A percentile compares a stretch with the other conserved stretches of the same genome.
Evolutionary conservation across 2,329 filamentous ascomycete genomes (phyloP).

Genomic region (Huntiella moniliformis): DNA sequence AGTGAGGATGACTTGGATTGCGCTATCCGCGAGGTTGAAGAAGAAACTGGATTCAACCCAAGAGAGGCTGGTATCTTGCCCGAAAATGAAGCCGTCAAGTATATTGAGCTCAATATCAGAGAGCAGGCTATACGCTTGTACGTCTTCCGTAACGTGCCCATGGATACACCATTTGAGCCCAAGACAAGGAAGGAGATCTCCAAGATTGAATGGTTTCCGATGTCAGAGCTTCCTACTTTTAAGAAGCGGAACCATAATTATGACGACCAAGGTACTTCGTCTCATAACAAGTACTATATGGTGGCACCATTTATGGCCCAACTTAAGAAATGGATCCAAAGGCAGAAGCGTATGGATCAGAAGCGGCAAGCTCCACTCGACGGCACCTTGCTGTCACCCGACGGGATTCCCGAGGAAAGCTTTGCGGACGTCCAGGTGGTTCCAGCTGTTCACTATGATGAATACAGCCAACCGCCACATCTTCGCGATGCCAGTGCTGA

Average conservation of each 20-base stretch:
- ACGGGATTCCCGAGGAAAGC: slow-evolving; percentile 28
- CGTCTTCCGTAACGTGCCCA: slow-evolving; percentile 74
- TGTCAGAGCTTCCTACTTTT: slow-evolving; percentile 72
- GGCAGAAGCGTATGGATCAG: slow-evolving; percentile 39
- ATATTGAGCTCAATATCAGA: slow-evolving; percentile 73
- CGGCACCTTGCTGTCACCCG: slow-evolving; percentile 18
- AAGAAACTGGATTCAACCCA: slow-evolving; percentile 86
- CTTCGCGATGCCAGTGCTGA: slow-evolving; percentile 32
- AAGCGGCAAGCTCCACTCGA: slow-evolving; percentile 21
- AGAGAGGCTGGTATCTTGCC: slow-evolving; percentile 56
- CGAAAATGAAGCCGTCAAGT: slow-evolving; percentile 53
- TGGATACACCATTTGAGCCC: slow-evolving; percentile 74
- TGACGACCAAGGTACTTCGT: slow-evolving; percentile 19
- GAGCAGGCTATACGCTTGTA: slow-evolving; percentile 88
- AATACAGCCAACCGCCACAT: slow-evolving; percentile 20
- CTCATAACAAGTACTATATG: slow-evolving; percentile 90
- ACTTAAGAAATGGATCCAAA: slow-evolving; percentile 77
- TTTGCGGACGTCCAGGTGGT: slow-evolving; percentile 20
- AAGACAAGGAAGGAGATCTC: slow-evolving; percentile 93
- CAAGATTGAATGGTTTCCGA: slow-evolving; percentile 85
- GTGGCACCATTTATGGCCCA: slow-evolving; percentile 79
- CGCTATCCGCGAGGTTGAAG: slow-evolving; percentile 82
- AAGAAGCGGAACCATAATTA: slow-evolving; percentile 39
- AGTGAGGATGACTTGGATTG: slow-evolving; percentile 88
- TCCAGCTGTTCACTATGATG: slow-evolving; percentile 17